Conservation (phyloP, 2,329 filamentous ascomycete genomes). For the Colletotrichum sp. region DNA sequence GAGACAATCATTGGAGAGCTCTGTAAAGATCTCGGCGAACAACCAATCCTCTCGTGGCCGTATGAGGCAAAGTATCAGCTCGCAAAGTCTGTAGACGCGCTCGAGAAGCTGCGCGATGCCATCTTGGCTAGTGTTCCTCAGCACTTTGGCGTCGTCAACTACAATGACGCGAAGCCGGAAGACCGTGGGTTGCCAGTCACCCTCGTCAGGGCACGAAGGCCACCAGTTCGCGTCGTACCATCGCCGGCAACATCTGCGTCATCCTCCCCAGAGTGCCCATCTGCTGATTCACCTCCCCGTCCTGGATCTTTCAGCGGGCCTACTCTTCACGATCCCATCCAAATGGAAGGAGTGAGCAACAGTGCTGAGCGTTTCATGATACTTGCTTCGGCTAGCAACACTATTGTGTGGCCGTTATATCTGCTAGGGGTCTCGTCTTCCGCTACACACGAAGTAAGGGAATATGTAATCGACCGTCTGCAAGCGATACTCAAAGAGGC, state of each 20-base stretch:
- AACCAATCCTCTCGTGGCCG: conserved; percentile 24
- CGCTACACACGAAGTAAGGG: conserved; percentile 43
- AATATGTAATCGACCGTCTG: conserved; percentile 50
- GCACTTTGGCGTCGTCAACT: conserved; percentile 52
- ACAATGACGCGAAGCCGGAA: conserved; percentile 36
- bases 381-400: conserved; percentile 51
- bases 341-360: conserved; percentile 35
- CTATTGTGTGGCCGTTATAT: conserved; percentile 56
- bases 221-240: conserved; percentile 31
- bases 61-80: conserved; percentile 38
- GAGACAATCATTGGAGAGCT: conserved; percentile 52
- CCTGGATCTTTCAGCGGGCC: conserved; percentile 25
- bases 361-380: conserved; percentile 52
- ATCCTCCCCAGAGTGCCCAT: conserved; percentile 26
- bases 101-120: conserved; percentile 44
- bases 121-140: conserved; percentile 54
- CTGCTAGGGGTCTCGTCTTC: conserved; percentile 52
- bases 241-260: conserved; percentile 30
- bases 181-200: conserved; percentile 24
- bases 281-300: background rate
- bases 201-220: conserved; percentile 32
- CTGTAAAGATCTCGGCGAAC: conserved; percentile 30
- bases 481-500: conserved; percentile 50
- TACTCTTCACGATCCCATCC: conserved; percentile 44
- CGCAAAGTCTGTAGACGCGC: conserved; percentile 39